A percentile compares a stretch with the other conserved stretches of the same genome.
Evolutionary conservation across 768 basidiomycete species (phyloP).

Genomic region (Pisolithus tinctorius): DNA sequence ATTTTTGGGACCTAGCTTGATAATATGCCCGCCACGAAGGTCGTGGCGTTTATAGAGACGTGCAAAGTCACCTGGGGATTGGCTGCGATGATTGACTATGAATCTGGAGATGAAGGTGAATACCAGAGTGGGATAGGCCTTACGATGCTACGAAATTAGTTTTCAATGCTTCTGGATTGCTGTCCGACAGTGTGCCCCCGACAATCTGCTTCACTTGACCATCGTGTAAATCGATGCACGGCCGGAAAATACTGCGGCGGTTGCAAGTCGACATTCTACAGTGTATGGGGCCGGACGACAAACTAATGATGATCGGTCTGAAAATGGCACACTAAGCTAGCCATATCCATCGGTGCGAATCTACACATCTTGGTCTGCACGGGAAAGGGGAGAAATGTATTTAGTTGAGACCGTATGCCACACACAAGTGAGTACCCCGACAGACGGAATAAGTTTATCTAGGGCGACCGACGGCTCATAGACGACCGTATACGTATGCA

Average conservation of each 20-base stretch:
- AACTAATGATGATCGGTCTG: too few species aligned
- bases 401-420: too few species aligned
- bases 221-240: constrained; percentile 95
- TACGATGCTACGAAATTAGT: constrained; percentile 92
- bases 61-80: constrained; percentile 76
- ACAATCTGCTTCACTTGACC: constrained; percentile 98
- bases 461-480: not conserved
- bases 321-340: too few species aligned
- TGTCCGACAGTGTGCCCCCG: constrained; percentile 83
- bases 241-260: constrained; percentile 58
- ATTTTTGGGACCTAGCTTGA: constrained; percentile 89
- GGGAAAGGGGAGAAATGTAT: too few species aligned
- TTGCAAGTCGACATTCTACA: not conserved
- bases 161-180: constrained; percentile 49
- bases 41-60: constrained; percentile 62
- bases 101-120: constrained; percentile 5
- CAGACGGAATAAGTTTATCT: too few species aligned
- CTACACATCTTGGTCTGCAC: too few species aligned
- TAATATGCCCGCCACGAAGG: constrained; percentile 87
- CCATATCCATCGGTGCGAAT: too few species aligned
- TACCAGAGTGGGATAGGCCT: constrained; percentile 17
- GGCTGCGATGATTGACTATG: constrained; percentile 34
- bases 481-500: not conserved
- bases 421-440: too few species aligned
- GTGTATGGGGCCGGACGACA: too few species aligned